Evolutionary conservation across 495 filamentous ascomycete genomes (phyloP).

Genomic region (Coniosporium apollinis): DNA sequence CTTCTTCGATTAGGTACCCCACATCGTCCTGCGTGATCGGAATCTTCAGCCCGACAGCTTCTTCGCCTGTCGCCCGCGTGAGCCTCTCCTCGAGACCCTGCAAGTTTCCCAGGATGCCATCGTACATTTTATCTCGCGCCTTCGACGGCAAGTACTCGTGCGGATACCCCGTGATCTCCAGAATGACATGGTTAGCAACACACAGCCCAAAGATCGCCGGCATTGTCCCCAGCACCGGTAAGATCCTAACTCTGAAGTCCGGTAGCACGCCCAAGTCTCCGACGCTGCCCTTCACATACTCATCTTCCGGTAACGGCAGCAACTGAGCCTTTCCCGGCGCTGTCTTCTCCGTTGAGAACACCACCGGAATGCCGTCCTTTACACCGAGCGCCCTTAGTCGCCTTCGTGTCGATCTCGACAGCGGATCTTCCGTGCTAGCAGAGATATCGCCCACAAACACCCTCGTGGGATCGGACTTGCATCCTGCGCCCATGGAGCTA

Average conservation of each 20-base stretch:
- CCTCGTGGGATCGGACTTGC: conserved; percentile 91
- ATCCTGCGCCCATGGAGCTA: conserved; percentile 92
- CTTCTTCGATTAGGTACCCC: conserved; percentile 75
- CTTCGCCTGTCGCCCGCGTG: conserved; percentile 36
- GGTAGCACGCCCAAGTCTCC: conserved; percentile 74
- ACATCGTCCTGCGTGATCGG: conserved; percentile 66
- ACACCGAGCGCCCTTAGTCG: conserved; percentile 65
- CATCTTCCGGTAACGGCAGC: conserved; percentile 72
- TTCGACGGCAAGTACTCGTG: conserved; percentile 71
- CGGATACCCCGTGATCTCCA: conserved; percentile 74
- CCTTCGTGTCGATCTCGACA: conserved; percentile 70
- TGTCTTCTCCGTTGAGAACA: conserved; percentile 85
- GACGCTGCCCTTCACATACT: conserved; percentile 74
- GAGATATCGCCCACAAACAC: conserved; percentile 88
- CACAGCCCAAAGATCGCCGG: conserved; percentile 88
- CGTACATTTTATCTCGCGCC: conserved; percentile 76
- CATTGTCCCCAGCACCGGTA: conserved; percentile 94
- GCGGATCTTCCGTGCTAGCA: conserved; percentile 70
- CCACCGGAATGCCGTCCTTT: conserved; percentile 69
- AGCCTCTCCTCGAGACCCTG: conserved; percentile 64
- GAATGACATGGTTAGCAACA: conserved; percentile 78
- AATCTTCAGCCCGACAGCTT: conserved; percentile 54
- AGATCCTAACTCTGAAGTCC: conserved; percentile 82
- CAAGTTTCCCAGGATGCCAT: conserved; percentile 52
- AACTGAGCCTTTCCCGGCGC: conserved; percentile 83